Evolutionary conservation across 2,329 filamentous ascomycete genomes (phyloP), one percentile per base, ranked within the genome.

Genomic region (Fusarium marasasianum): DNA sequence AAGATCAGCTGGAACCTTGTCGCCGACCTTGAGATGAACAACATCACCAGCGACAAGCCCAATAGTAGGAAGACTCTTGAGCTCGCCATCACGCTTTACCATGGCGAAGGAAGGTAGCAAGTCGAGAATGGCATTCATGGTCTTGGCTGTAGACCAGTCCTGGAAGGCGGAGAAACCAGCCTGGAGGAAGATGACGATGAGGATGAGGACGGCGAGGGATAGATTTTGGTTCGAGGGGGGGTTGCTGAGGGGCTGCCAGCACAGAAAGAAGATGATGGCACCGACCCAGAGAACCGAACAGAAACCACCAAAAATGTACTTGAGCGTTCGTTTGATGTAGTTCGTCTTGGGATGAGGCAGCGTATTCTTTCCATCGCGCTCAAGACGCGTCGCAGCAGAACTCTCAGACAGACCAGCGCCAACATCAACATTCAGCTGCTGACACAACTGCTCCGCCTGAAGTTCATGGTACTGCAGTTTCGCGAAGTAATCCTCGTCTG

Each of bases 1-100:
- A 35, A 87, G 67, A 72, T 87, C 86, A 10, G 85, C 86, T 1
- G 86, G 85, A 9, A 87, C 84, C 13, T 86, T 86, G 76, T 87
- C 84, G 9, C 86, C 86, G 4, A 85, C 84, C 58, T 82, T 81
- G 17, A 87, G 77, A 15, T 85, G 81, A 12, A 87, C 82, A 29
- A 87, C 77, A 63, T 87, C 86, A 14, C 86, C 86, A 26, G 81
- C 82, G 10, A 86, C 86, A 5, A 87, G 82, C 33, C 86, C 82
- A 4, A 80, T 74, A 0, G 85, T 83, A 0, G 83, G 77, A n/a
- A 87, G 63, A 18, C 78, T 83, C 51, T 82, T 79, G 20, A 81
- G 76, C 53, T 84, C 79, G 7, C 86, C 85, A 47, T 87, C 84
- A 17, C 87, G 84, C 44, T 86, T 72, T 13, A 84, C 85, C 18